Base-by-base conservation (phyloP, 1,284 basidiomycete species). In the Cerrena zonata region DNA sequence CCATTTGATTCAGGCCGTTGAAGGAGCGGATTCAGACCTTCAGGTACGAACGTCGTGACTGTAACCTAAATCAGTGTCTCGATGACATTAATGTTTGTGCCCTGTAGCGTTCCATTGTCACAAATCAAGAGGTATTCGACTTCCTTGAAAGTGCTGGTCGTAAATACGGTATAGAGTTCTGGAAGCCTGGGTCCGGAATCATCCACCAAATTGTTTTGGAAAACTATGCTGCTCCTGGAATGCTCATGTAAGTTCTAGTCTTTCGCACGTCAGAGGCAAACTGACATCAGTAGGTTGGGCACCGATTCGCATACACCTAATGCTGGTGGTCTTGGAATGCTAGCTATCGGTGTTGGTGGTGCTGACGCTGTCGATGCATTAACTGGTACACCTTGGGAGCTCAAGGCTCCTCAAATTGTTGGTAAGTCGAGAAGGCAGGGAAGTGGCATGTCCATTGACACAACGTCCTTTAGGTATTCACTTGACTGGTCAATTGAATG, bases 201-300 rank as follows among this genome's bases (percentile, higher is more conserved):
- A 94, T 99, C 56, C 96, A 99, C 70, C 96, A 99, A 68, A 97
- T 99, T 56, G 96, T 99, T 5, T 78, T 99, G 46, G 96, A 99
- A 71, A 99, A 95, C 66, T 96, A 96, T 65, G 92, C 94, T 24
- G 92, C 93, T 47, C 86, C 89, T 26, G 87, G 86, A 55, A 89
- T 90, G 79, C 77, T 90, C 41, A 89, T 91, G 86, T 87, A 54
- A 55, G 78, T 72, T 27, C 15, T 12, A 18, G 18, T 44, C 24
- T 30, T 34, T 3, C 4, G 5, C n/a, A n/a, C n/a, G 11, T 25
- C n/a, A 30, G 2, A 12, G 48, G 11, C 45, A 48, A 45, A 22
- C 41, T 43, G 47, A 10, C 18, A 15, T 12, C n/a, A 49, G 37
- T 37, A n/a, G 13, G 30, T 41, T 27, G 47, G n/a, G 22, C 4